Evolutionary conservation across 2,329 filamentous ascomycete genomes (phyloP).

Genomic region (Thyridium curvatum): DNA sequence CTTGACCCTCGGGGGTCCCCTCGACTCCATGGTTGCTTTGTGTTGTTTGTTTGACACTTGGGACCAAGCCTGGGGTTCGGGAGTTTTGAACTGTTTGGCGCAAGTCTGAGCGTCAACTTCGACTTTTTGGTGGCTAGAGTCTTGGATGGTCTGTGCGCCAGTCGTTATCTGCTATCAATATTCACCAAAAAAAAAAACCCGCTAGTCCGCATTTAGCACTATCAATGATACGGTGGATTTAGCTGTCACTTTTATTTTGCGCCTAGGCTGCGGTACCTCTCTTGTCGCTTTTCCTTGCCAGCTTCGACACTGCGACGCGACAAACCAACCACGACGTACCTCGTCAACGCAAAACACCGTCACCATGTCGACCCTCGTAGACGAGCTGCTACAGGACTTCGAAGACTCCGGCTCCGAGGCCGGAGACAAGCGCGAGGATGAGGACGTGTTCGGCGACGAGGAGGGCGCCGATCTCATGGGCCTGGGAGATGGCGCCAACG

Average conservation of each 20-base stretch:
- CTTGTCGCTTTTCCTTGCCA: neutral
- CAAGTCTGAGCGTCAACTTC: too few species aligned
- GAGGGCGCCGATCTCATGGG: constrained; percentile 29
- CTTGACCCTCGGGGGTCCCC: constrained; percentile 93
- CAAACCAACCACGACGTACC: too few species aligned
- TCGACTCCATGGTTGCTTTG: constrained; percentile 69
- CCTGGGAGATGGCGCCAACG: constrained; percentile 27
- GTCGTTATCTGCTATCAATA: too few species aligned
- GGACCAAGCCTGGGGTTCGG: too few species aligned
- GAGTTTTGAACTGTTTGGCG: too few species aligned
- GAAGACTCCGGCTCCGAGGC: constrained; percentile 78
- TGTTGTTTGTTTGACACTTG: constrained; percentile 1
- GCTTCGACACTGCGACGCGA: too few species aligned
- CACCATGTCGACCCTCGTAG: constrained; percentile 81
- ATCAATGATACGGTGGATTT: too few species aligned
- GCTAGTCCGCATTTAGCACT: too few species aligned
- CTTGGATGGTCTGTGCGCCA: too few species aligned
- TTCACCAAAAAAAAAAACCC: too few species aligned
- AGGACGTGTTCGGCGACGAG: constrained; percentile 35
- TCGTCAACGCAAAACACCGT: constrained; percentile 1
- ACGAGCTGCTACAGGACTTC: constrained; percentile 89
- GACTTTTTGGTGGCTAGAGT: too few species aligned
- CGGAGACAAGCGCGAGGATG: constrained; percentile 52
- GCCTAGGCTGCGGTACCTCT: neutral
- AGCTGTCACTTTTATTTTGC: neutral